A percentile compares a stretch with the other conserved stretches of the same genome.
These are phyloP conservation scores for Tilletia setariae DNA, from an alignment of 1,284 basidiomycete genomes.

Conservation along the genomic window DNA sequence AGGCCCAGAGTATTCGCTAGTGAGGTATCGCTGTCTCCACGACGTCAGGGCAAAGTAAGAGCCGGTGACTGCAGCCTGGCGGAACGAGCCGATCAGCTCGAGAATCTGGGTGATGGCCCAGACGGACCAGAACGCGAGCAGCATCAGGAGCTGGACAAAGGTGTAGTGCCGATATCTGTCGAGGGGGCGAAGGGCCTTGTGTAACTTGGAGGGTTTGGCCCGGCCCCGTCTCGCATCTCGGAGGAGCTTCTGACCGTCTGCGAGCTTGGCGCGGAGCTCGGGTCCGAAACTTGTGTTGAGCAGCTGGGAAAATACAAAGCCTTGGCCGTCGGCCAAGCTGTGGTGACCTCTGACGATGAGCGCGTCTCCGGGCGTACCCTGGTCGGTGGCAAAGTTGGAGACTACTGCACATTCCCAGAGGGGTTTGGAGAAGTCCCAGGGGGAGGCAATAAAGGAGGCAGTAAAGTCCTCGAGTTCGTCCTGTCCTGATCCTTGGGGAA, in stretches of 20 bases:
- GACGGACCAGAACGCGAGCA: slow-evolving; percentile 39
- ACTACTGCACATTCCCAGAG: slow-evolving; percentile 43
- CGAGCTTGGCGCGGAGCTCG: slow-evolving; percentile 43
- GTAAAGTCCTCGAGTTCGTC: slow-evolving; percentile 42
- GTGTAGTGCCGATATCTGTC: slow-evolving; percentile 33
- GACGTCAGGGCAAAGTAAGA: slow-evolving; percentile 36
- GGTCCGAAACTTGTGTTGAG: slow-evolving; percentile 43
- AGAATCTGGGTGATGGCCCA: slow-evolving; percentile 22
- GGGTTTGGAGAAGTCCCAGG: slow-evolving; percentile 44
- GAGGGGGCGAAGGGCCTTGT: slow-evolving; percentile 41
- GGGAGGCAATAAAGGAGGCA: slow-evolving; percentile 36
- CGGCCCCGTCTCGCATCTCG: slow-evolving; percentile 37
- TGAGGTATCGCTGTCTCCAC: slow-evolving; percentile 43
- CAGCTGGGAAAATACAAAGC: slow-evolving; percentile 47
- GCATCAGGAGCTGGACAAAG: slow-evolving; percentile 36
- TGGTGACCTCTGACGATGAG: slow-evolving; percentile 49
- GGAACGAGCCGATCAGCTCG: slow-evolving; percentile 30
- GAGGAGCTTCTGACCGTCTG: slow-evolving; percentile 33
- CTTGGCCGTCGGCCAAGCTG: slow-evolving; percentile 47
- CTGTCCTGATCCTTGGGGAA: slow-evolving; percentile 35
- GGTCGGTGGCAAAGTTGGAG: slow-evolving; percentile 38
- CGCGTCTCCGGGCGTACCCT: slow-evolving; percentile 32
- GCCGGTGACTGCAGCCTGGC: slow-evolving; percentile 27
- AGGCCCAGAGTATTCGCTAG: slow-evolving; percentile 31
- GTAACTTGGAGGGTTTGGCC: slow-evolving; percentile 41